phyloP scores from a whole-genome alignment of 2,329 filamentous ascomycete genomes.

The Sporothrix pseudoabietina region DNA sequence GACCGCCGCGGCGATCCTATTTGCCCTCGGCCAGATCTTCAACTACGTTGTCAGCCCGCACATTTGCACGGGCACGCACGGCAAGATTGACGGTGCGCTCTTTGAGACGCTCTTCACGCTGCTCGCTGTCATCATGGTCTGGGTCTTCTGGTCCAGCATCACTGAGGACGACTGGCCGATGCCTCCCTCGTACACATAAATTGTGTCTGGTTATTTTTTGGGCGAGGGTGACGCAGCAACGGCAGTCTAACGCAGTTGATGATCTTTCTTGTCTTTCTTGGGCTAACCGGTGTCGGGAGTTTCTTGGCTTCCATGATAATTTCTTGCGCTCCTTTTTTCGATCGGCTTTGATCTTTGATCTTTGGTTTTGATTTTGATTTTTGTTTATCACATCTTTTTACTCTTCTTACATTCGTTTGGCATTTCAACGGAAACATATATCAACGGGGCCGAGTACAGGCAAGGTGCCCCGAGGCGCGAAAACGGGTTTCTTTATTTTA shows the following conservation, averaged over 20 bases:
- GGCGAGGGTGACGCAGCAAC: background rate
- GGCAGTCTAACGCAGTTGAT: constrained; percentile 6
- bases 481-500: constrained; percentile 1
- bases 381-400: background rate
- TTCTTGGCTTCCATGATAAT: constrained; percentile 7
- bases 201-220: background rate
- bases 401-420: constrained; percentile 28
- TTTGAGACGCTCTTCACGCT: constrained; percentile 95
- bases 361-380: background rate
- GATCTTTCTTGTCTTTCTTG: constrained; percentile 4
- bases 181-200: constrained; percentile 44
- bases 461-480: constrained; percentile 20
- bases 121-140: constrained; percentile 77
- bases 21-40: constrained; percentile 92
- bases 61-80: constrained; percentile 79
- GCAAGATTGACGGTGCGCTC: constrained; percentile 88
- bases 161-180: constrained; percentile 97
- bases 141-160: constrained; percentile 98
- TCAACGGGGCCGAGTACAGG: constrained; percentile 21
- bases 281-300: constrained; percentile 28
- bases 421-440: constrained; percentile 26
- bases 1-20: constrained; percentile 70
- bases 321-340: constrained; percentile 20
- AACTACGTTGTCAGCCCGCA: constrained; percentile 91
- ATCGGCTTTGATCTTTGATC: constrained; percentile 21